These are phyloP conservation scores for Prinsepia uniflora DNA, from an alignment of 306 rosid species.

Conservation along the genomic window DNA sequence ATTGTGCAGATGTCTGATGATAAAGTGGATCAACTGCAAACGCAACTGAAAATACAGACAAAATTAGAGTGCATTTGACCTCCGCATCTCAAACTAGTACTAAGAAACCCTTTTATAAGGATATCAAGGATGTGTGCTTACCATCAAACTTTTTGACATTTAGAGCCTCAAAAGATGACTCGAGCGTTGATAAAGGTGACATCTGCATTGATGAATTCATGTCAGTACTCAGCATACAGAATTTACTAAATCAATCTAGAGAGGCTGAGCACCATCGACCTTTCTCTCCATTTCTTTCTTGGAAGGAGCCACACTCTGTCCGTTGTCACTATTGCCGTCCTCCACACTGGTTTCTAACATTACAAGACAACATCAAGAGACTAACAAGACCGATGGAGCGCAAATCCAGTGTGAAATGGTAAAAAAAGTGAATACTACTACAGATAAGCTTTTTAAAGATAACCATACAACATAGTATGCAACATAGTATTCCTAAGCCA, in stretches of 20 bases:
- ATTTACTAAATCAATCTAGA: constrained; percentile 13
- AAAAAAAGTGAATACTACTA: neutral
- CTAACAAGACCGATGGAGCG: constrained; percentile 13
- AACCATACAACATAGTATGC: neutral
- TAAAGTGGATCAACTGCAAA: constrained; percentile 94
- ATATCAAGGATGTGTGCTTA: constrained; percentile 40
- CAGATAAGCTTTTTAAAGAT: constrained; percentile 13
- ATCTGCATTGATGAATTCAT: constrained; percentile 53
- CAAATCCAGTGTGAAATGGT: constrained; percentile 11
- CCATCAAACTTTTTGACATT: constrained; percentile 94
- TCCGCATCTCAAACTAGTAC: constrained; percentile 19
- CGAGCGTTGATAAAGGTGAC: constrained; percentile 88
- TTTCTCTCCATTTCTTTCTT: constrained; percentile 61
- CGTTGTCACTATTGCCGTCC: constrained; percentile 46
- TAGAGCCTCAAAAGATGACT: constrained; percentile 79
- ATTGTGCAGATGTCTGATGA: constrained; percentile 91
- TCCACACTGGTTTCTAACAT: constrained; percentile 39
- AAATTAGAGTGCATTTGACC: constrained; percentile 29
- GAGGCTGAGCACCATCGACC: constrained; percentile 40
- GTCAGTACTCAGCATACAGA: constrained; percentile 27
- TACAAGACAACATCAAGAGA: constrained; percentile 24
- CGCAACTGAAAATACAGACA: constrained; percentile 62
- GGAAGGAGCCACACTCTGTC: constrained; percentile 42
- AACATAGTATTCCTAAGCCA: neutral
- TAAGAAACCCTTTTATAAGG: constrained; percentile 15